Base-by-base conservation (phyloP, 1,139 yeast species). In the Nakaseomyces glabratus region DNA sequence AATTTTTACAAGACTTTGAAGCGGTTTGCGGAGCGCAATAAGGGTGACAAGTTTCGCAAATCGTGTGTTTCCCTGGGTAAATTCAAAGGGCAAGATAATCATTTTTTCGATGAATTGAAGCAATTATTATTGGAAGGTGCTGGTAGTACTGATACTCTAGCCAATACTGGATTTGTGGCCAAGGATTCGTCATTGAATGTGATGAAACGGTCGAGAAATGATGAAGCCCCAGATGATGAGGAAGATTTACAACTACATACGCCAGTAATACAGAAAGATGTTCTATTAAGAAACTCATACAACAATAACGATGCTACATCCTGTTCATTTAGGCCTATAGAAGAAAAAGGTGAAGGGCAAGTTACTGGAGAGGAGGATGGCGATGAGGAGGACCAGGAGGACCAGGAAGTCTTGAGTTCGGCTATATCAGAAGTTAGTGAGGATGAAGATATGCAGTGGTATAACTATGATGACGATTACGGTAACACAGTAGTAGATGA, bases 371-470 rank as follows among this genome's bases (percentile, higher is more conserved):
- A n/a, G n/a, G n/a, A n/a, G n/a, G n/a, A n/a, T n/a, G n/a, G n/a
- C n/a, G n/a, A n/a, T n/a, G n/a, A n/a, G n/a, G n/a, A n/a, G n/a
- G n/a, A n/a, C n/a, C n/a, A n/a, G n/a, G n/a, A n/a, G n/a, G n/a
- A n/a, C n/a, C n/a, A n/a, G n/a, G n/a, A n/a, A n/a, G n/a, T n/a
- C n/a, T n/a, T n/a, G n/a, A n/a, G n/a, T n/a, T n/a, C n/a, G 21
- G 10, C 21, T 19, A 19, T 19, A 19, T 19, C 21, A 7, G 9
- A 21, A n/a, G n/a, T n/a, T n/a, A n/a, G n/a, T n/a, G n/a, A n/a
- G n/a, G n/a, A n/a, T n/a, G n/a, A n/a, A n/a, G 57, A 51, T 22
- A 40, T 49, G 15, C 54, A 48, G 26, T 55, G 58, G 59, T 55
- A 55, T 33, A 44, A 51, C 34, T 37, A 46, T 37, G 55, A 54